Conservation (phyloP, 2,329 filamentous ascomycete genomes). For the Aspergillus sp. region DNA sequence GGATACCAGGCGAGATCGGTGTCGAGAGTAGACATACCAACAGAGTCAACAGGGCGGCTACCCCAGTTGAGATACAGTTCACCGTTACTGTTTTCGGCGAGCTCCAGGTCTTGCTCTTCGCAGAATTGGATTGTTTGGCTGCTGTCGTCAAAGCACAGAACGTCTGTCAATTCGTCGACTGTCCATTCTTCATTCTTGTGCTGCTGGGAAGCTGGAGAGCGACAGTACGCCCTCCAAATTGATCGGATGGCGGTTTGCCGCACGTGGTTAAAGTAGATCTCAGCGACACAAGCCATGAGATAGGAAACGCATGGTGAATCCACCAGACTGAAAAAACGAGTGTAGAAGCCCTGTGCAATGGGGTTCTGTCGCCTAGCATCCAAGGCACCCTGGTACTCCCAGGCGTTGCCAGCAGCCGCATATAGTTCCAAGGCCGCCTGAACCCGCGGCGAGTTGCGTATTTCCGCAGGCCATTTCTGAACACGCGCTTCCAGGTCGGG, state of each 20-base stretch:
- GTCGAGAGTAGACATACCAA: slow-evolving; percentile 29
- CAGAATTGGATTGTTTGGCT: slow-evolving; percentile 47
- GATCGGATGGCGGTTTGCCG: slow-evolving; percentile 47
- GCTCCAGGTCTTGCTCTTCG: slow-evolving; percentile 43
- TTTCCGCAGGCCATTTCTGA: slow-evolving; percentile 44
- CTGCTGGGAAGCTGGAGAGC: slow-evolving; percentile 38
- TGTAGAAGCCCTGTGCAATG: slow-evolving; percentile 50
- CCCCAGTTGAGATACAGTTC: slow-evolving; percentile 44
- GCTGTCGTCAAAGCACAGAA: slow-evolving; percentile 48
- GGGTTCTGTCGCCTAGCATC: slow-evolving; percentile 40
- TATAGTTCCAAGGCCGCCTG: slow-evolving; percentile 49
- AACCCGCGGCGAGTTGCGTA: slow-evolving; percentile 45
- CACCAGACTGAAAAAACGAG: slow-evolving; percentile 49
- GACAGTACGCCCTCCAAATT: slow-evolving; percentile 46
- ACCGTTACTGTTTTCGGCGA: slow-evolving; percentile 39
- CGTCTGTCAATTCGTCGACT: slow-evolving; percentile 40
- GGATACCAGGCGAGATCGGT: slow-evolving; percentile 11
- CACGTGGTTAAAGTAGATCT: slow-evolving; percentile 52
- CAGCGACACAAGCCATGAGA: slow-evolving; percentile 55
- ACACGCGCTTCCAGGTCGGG: slow-evolving; percentile 50
- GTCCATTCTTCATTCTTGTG: slow-evolving; percentile 49
- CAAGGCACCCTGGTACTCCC: slow-evolving; percentile 44
- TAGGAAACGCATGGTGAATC: slow-evolving; percentile 49
- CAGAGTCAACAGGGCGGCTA: slow-evolving; percentile 37
- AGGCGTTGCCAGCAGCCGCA: slow-evolving; percentile 45